A percentile compares a stretch with the other conserved stretches of the same genome.
Conservation (phyloP, 2,329 filamentous ascomycete genomes). For the Exophiala bonariae region DNA sequence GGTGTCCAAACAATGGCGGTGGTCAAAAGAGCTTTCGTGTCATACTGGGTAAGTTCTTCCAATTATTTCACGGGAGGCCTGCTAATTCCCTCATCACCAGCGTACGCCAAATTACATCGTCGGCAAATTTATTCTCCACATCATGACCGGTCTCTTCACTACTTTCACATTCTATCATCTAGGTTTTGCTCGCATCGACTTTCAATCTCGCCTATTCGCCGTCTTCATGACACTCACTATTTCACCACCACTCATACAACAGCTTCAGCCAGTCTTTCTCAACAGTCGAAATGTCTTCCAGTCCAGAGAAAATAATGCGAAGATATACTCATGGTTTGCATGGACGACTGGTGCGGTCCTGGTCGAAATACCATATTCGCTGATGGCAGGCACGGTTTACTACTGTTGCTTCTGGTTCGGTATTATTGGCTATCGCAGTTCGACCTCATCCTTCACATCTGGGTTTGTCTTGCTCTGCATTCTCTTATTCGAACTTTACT, state of each 20-base stretch:
- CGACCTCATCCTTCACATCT: conserved; percentile 49
- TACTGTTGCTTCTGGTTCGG: conserved; percentile 66
- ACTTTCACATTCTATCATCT: conserved; percentile 70
- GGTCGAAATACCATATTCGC: conserved; percentile 69
- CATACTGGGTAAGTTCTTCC: conserved; percentile 55
- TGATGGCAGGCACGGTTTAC: conserved; percentile 66
- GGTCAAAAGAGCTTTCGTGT: conserved; percentile 58
- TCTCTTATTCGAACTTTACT: conserved; percentile 66
- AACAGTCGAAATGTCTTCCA: conserved; percentile 67
- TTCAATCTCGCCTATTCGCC: conserved; percentile 72
- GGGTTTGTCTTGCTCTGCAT: conserved; percentile 62
- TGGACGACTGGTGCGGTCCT: conserved; percentile 67
- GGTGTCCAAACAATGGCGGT: conserved; percentile 55
- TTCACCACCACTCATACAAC: conserved; percentile 71
- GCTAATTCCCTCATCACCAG: conserved; percentile 2
- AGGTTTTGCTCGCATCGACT: conserved; percentile 58
- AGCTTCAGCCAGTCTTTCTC: conserved; percentile 72
- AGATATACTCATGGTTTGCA: conserved; percentile 76
- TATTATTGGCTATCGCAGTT: conserved; percentile 53
- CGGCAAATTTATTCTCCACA: conserved; percentile 63
- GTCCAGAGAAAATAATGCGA: conserved; percentile 71
- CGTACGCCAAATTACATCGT: conserved; percentile 61
- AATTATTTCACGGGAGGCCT: neutral
- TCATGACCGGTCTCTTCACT: conserved; percentile 66
- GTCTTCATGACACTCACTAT: conserved; percentile 78